Percentiles rank a stretch among this genome's conserved stretches.
Conservation (phyloP, 805 yeast species). For the Kuraishia floccosa region DNA sequence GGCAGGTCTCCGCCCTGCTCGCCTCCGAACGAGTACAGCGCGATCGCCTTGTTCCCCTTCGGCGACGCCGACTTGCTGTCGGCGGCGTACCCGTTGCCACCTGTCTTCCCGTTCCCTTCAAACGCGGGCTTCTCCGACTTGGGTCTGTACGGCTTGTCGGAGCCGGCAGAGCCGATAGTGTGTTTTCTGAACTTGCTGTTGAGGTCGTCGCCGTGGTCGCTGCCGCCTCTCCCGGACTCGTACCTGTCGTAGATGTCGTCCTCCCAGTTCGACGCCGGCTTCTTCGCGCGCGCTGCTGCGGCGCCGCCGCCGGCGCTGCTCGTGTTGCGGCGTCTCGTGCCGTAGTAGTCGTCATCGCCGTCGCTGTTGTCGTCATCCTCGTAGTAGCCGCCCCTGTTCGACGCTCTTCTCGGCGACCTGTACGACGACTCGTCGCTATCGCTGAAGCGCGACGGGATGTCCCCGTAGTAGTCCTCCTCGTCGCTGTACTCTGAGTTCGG, state of each 20-base stretch:
- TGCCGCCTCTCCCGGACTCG: conserved; percentile 3
- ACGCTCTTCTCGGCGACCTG: conserved; percentile 9
- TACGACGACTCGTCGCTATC: conserved; percentile 23
- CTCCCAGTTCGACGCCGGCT: conserved; percentile 1
- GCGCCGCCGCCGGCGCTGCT: conserved; percentile 11
- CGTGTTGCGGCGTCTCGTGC: conserved; percentile 3
- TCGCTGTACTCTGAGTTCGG: conserved; percentile 30
- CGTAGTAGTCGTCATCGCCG: conserved; percentile 23
- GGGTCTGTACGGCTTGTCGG: conserved; percentile 17
- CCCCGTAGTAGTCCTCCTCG: conserved; percentile 55
- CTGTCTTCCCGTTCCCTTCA: conserved; percentile 17
- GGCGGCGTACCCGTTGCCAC: conserved; percentile 15
- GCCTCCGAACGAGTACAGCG: conserved; percentile 80
- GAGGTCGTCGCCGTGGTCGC: conserved; percentile 55
- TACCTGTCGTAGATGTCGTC: too few relatives aligned
- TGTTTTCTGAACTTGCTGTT: conserved; percentile 59
- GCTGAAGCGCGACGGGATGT: conserved; percentile 60
- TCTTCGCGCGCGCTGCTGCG: conserved; percentile 10
- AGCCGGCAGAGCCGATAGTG: conserved; percentile 16
- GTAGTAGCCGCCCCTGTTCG: conserved; percentile 11
- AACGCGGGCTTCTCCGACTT: conserved; percentile 19
- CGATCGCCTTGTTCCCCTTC: conserved; percentile 71
- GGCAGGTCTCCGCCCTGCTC: conserved; percentile 91
- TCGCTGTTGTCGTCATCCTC: conserved; percentile 14
- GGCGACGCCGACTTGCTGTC: conserved; percentile 13